Evolutionary conservation across 768 basidiomycete genomes (phyloP).

Genomic region (Xerocomellus chrysenteron): DNA sequence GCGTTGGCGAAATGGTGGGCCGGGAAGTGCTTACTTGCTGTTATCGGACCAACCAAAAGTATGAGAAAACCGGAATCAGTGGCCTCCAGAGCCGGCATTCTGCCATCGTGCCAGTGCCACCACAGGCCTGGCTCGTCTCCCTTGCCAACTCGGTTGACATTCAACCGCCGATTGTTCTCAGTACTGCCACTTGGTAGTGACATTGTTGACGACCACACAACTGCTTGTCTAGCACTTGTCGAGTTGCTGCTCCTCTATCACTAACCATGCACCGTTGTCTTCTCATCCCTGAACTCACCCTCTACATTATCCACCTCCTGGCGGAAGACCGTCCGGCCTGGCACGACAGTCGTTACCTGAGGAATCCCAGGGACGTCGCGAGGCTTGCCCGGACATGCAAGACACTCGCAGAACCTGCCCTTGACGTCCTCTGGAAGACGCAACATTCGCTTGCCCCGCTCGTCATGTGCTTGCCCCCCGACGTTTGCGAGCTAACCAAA

Average conservation of each 20-base stretch:
- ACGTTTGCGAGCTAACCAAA: conserved; percentile 24
- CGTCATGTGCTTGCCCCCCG: conserved; percentile 28
- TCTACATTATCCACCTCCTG: conserved; percentile 25
- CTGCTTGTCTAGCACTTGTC: background rate
- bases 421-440: conserved; percentile 32
- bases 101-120: background rate
- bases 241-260: background rate
- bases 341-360: conserved; percentile 18
- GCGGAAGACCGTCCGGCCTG: conserved; percentile 19
- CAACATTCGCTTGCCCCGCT: conserved; percentile 31
- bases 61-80: conserved; percentile 11
- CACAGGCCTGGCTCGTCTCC: too few species aligned
- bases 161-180: too few species aligned
- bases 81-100: background rate
- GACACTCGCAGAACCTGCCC: conserved; percentile 26
- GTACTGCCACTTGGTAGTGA: too few species aligned
- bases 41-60: too few species aligned
- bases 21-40: background rate
- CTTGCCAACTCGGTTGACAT: too few species aligned
- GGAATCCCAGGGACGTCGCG: conserved; percentile 24
- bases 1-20: background rate
- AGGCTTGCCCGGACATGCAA: conserved; percentile 32
- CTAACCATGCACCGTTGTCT: conserved; percentile 30
- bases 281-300: conserved; percentile 27
- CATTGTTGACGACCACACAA: too few species aligned